Evolutionary conservation across 495 filamentous ascomycete species (phyloP).

Genomic region (Annulohypoxylon stygium): DNA sequence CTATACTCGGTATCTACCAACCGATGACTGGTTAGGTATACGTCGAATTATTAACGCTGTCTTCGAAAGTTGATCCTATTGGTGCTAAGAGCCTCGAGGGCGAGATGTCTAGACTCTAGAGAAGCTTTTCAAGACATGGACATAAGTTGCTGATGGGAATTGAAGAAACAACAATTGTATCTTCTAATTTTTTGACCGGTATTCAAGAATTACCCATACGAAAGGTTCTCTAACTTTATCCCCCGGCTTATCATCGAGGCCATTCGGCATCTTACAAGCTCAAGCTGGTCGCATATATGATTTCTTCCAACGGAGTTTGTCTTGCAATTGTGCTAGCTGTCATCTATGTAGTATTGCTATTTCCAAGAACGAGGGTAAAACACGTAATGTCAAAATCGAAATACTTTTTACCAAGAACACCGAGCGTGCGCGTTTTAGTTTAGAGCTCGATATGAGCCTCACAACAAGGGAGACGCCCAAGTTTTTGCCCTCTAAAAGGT

Average conservation of each 20-base stretch:
- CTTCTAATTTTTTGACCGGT: background rate
- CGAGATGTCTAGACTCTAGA: background rate
- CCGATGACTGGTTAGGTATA: background rate
- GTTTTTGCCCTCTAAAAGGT: no score
- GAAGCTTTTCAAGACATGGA: background rate
- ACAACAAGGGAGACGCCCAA: background rate
- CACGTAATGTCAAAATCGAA: background rate
- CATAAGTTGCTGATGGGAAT: background rate
- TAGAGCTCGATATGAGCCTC: background rate
- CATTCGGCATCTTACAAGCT: background rate
- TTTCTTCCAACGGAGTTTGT: background rate
- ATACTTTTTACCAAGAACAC: background rate
- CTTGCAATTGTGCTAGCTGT: background rate
- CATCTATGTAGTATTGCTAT: background rate
- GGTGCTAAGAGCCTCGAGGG: background rate
- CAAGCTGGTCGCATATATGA: background rate
- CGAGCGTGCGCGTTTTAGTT: background rate
- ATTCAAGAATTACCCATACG: background rate
- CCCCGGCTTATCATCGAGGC: background rate
- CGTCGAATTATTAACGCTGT: background rate
- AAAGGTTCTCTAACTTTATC: background rate
- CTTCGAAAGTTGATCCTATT: background rate
- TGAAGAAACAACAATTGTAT: background rate
- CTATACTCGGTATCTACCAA: no score
- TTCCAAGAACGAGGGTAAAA: background rate